phyloP scores from a whole-genome alignment of 179 eudicot genomes.

The Spinacia oleracea region DNA sequence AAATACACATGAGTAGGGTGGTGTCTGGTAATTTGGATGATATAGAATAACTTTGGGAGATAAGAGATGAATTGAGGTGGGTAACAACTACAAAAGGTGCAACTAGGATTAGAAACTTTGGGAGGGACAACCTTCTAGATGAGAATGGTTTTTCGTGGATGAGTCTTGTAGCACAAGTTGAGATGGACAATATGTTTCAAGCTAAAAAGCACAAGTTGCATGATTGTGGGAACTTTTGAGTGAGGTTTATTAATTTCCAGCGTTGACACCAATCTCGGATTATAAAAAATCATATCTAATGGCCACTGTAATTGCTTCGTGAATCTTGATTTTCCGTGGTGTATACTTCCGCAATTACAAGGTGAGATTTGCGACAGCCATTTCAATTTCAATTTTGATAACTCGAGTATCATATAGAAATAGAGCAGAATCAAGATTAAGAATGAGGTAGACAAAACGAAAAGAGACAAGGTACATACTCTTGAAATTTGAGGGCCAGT shows the following conservation, averaged over 20 bases:
- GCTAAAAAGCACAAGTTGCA: not conserved
- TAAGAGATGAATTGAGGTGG: not conserved
- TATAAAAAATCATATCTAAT: no score
- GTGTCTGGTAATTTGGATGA: not conserved
- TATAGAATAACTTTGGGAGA: not conserved
- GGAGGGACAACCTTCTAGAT: not conserved
- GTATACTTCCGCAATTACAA: not conserved
- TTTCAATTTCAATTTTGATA: not conserved
- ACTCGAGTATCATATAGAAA: not conserved
- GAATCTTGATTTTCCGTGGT: not conserved
- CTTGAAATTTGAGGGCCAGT: constrained; percentile 54
- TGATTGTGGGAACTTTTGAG: not conserved
- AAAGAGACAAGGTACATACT: constrained; percentile 41
- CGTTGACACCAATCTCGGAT: not conserved
- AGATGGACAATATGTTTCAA: not conserved
- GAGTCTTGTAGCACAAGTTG: not conserved
- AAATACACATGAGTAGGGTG: no score
- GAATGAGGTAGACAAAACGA: not conserved
- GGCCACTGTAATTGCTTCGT: not conserved
- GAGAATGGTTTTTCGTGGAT: not conserved
- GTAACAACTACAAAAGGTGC: not conserved
- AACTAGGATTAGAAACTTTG: not conserved
- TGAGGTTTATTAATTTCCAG: not conserved
- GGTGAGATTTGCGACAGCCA: not conserved
- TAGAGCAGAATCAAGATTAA: not conserved